These are phyloP conservation scores for Plenodomus biglobosus DNA, from an alignment of 2,329 filamentous ascomycete genomes.

Conservation along the genomic window DNA sequence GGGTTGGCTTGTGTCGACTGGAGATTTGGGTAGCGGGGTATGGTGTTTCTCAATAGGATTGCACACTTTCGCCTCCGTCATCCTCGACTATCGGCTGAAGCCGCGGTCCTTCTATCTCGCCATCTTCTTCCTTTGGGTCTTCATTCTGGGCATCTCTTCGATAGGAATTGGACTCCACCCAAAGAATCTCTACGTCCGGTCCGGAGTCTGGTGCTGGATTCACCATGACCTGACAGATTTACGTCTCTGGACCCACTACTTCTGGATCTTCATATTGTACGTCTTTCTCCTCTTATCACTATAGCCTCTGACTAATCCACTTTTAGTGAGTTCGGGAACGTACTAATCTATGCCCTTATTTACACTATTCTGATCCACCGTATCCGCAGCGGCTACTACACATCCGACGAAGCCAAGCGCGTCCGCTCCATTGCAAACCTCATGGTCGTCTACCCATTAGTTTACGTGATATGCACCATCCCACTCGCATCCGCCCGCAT, in stretches of 20 bases:
- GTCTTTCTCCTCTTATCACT: not conserved
- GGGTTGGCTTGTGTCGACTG: constrained; percentile 68
- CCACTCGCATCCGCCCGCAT: constrained; percentile 67
- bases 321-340: constrained; percentile 51
- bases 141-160: constrained; percentile 60
- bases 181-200: constrained; percentile 60
- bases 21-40: constrained; percentile 66
- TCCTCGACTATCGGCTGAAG: constrained; percentile 57
- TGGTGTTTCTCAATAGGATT: constrained; percentile 68
- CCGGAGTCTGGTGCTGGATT: constrained; percentile 70
- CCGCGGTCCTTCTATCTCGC: constrained; percentile 54
- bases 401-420: constrained; percentile 33
- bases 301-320: not conserved
- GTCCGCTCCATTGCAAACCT: constrained; percentile 54
- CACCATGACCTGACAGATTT: constrained; percentile 56
- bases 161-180: constrained; percentile 53
- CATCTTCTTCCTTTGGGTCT: constrained; percentile 58
- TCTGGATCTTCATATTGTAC: constrained; percentile 62
- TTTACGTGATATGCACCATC: constrained; percentile 69
- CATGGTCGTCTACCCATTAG: constrained; percentile 67
- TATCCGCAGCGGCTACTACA: constrained; percentile 43
- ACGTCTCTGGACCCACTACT: constrained; percentile 63
- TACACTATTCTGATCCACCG: constrained; percentile 46
- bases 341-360: constrained; percentile 53
- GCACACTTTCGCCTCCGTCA: constrained; percentile 66